Conservation (phyloP, 2,329 filamentous ascomycete species). For the Pseudogymnoascus sp. region DNA sequence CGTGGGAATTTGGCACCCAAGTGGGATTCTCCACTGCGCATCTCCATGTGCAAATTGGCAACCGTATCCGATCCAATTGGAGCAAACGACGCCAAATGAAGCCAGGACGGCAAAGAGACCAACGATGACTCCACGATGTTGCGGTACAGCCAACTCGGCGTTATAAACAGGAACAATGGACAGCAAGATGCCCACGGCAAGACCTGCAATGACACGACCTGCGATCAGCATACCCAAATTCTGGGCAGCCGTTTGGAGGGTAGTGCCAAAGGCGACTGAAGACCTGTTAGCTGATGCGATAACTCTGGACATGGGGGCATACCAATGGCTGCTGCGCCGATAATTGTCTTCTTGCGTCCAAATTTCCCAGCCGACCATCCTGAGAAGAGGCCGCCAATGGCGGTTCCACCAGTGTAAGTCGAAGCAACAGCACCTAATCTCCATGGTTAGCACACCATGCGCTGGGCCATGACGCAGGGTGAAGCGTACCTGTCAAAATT, state of each 20-base stretch:
- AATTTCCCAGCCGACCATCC: background rate
- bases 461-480: background rate
- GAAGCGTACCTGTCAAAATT: constrained; percentile 17
- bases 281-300: background rate
- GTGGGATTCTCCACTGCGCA: constrained; percentile 29
- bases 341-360: background rate
- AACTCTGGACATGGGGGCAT: background rate
- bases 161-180: constrained; percentile 22
- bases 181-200: constrained; percentile 13
- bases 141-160: constrained; percentile 28
- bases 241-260: constrained; percentile 21
- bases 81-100: constrained; percentile 30
- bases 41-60: constrained; percentile 27
- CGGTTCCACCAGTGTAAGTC: background rate
- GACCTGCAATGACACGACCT: constrained; percentile 21
- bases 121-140: constrained; percentile 24
- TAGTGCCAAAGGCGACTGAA: constrained; percentile 18
- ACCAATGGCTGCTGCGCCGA: background rate
- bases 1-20: constrained; percentile 28
- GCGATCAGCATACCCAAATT: constrained; percentile 23
- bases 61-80: constrained; percentile 35
- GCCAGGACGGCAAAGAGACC: constrained; percentile 30
- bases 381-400: background rate
- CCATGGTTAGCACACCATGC: background rate
- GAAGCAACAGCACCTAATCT: background rate